Evolutionary conservation across 1,284 basidiomycete genomes (phyloP), one percentile per base, ranked within the genome.

Genomic region (Pterulicium gracile): DNA sequence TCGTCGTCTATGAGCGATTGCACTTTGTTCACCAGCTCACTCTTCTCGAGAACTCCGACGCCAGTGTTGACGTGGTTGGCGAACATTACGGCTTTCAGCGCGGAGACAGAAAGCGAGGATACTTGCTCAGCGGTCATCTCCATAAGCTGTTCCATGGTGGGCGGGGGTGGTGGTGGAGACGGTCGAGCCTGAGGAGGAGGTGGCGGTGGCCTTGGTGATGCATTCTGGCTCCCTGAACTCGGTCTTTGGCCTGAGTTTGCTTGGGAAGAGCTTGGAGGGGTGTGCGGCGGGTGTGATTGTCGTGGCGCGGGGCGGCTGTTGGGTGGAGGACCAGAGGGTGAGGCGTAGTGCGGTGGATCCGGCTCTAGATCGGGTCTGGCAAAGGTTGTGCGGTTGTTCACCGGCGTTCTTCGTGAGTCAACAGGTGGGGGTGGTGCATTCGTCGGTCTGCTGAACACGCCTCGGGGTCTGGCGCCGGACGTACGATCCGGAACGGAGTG

Each of bases 31-130:
- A 91, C 83, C 21, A 91, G 62, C 51, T 91, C 88, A 34, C 71
- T 66, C 63, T 89, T 90, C 65, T 86, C 81, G 15, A 84, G 64
- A 2, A 83, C 64, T 10, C 39, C 39, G 53, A 75, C 59, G 14
- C 78, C 66, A 3, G 72, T 66, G 47, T 71, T 74, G 19, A 87
- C 82, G 47, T 83, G 81, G 50, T 84, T 81, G 46, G 77, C 75
- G 57, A 78, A 87, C 19, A 92, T 62, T n/a, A 91, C 73, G 3
- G 72, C 71, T 59, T 91, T 91, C 45, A 92, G 69, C 21, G 72
- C 68, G 14, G 75, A 68, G 46, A 90, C 76, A 7, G 79, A 75
- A 15, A 91, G 65, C 1, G 69, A 62, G 1, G 67, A 59, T n/a
- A 91, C 62, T 18, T 71, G 68, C 4, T 72, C 72, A 2, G 68